A percentile compares a stretch with the other conserved stretches of the same genome.
phyloP scores from a whole-genome alignment of 2,329 filamentous ascomycete species.

The Neopestalotiopsis clavispora region DNA sequence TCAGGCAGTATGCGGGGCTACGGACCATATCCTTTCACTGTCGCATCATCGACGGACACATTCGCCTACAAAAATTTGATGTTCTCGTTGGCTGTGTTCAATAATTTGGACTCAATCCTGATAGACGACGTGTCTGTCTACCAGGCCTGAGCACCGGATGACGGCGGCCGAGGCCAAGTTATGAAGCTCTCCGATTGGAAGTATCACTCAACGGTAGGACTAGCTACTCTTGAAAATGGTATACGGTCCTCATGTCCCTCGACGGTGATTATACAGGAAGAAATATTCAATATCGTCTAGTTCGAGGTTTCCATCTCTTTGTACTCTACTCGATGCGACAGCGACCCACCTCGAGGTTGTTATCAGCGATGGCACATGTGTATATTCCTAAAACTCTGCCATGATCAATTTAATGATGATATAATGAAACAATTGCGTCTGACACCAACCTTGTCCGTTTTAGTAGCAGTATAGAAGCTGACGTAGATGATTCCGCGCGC shows the following conservation, averaged over 20 bases:
- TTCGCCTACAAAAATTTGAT: background rate
- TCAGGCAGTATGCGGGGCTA: background rate
- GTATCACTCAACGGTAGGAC: background rate
- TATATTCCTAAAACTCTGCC: too few species aligned
- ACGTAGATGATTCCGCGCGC: too few species aligned
- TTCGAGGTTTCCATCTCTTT: background rate
- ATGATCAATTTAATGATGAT: too few species aligned
- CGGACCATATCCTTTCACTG: constrained; percentile 7
- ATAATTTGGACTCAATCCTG: background rate
- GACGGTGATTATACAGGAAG: background rate
- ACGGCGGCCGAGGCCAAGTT: background rate
- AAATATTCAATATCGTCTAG: background rate
- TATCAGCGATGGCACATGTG: too few species aligned
- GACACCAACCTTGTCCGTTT: too few species aligned
- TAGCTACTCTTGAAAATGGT: background rate
- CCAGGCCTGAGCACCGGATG: background rate
- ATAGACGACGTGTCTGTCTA: background rate
- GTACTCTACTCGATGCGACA: too few species aligned
- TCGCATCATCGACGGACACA: background rate
- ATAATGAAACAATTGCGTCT: too few species aligned
- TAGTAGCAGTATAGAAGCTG: too few species aligned
- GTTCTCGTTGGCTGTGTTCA: background rate
- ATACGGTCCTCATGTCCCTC: background rate
- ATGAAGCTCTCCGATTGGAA: background rate
- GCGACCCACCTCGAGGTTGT: too few species aligned